Evolutionary conservation across 257 asterid genomes (phyloP), one percentile per base, ranked within the genome.

Genomic region (Eustoma russellianum): DNA sequence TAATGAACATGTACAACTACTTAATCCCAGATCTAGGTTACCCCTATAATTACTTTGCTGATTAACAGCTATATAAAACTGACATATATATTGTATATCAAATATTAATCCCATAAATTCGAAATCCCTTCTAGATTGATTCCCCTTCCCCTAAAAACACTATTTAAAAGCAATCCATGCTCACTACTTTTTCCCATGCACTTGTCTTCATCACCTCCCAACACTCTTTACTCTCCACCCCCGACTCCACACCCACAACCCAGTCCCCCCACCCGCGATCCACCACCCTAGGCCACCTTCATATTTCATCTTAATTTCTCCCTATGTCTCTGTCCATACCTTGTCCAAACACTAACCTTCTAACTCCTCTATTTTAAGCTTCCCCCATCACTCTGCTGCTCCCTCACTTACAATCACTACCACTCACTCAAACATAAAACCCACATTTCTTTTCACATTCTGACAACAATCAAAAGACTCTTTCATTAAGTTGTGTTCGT

Each of bases 121-220:
- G 3, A 24, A 24, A 2, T 2, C 3, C 3, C 30, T 24, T 24
- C 30, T 24, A 24, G 30, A 24, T 24, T 24, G 30, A 24, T 24
- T 24, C 30, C 30, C 30, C 3, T 24, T 24, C 30, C 30, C 30
- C 3, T 44, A 24, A 24, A 24, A 15, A 34, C 15, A 57, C 41
- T 69, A 66, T 79, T 66, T 72, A 76, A 72, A 80, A 76, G 57
- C 71, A 73, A 68, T 59, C 64, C 51, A 33, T 70, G 79, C 77
- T 83, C 82, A 75, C 74, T 63, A 62, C 76, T 58, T 67, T 63
- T 74, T 72, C 85, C 89, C 89, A 79, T 76, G 87, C 93, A 79
- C 73, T 77, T 78, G 87, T 77, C 93, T 68, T 76, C 77, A 55
- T 76, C 85, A 72, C 60, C 69, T 59, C 30, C 30, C 30, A 24